Conservation (phyloP, 306 rosid genomes). For the Lagenaria siceraria region DNA sequence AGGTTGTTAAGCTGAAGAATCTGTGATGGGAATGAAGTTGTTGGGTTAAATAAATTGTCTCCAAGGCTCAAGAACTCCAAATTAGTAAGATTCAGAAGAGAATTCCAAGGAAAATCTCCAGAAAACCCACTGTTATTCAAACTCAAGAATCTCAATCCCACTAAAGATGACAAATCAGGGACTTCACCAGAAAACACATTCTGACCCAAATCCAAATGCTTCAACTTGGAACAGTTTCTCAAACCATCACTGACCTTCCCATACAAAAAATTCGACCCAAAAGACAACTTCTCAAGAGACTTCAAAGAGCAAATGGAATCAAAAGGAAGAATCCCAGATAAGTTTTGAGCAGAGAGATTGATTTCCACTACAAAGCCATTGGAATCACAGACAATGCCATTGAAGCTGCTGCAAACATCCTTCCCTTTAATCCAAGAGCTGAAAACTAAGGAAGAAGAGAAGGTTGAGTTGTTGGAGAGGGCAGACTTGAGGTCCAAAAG, state of each 20-base stretch:
- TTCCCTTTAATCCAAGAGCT: slow-evolving; percentile 34
- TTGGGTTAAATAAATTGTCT: slow-evolving; percentile 33
- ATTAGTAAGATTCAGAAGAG: slow-evolving; percentile 42
- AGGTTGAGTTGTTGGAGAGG: slow-evolving; percentile 23
- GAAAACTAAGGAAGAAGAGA: slow-evolving; percentile 23
- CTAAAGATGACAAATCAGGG: slow-evolving; percentile 53
- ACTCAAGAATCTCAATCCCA: slow-evolving; percentile 30
- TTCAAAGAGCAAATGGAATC: slow-evolving; percentile 46
- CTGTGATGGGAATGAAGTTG: slow-evolving; percentile 40
- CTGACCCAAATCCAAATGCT: slow-evolving; percentile 48
- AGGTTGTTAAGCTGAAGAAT: slow-evolving; percentile 45
- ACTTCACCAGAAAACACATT: slow-evolving; percentile 49
- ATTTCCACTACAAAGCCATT: slow-evolving; percentile 46
- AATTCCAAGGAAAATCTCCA: slow-evolving; percentile 78
- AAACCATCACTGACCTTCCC: slow-evolving; percentile 38
- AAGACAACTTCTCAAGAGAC: slow-evolving; percentile 34
- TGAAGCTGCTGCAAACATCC: slow-evolving; percentile 41
- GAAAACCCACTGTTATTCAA: slow-evolving; percentile 50
- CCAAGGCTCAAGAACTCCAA: slow-evolving; percentile 66
- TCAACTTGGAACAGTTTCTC: slow-evolving; percentile 47
- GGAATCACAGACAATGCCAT: slow-evolving; percentile 43
- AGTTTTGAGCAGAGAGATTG: slow-evolving; percentile 29
- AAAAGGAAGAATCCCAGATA: slow-evolving; percentile 50
- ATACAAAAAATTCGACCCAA: slow-evolving; percentile 31
- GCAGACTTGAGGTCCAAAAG: slow-evolving; percentile 39